Evolutionary conservation across 371 early-diverging fungal species (phyloP).

Genomic region (Mortierella sp.): DNA sequence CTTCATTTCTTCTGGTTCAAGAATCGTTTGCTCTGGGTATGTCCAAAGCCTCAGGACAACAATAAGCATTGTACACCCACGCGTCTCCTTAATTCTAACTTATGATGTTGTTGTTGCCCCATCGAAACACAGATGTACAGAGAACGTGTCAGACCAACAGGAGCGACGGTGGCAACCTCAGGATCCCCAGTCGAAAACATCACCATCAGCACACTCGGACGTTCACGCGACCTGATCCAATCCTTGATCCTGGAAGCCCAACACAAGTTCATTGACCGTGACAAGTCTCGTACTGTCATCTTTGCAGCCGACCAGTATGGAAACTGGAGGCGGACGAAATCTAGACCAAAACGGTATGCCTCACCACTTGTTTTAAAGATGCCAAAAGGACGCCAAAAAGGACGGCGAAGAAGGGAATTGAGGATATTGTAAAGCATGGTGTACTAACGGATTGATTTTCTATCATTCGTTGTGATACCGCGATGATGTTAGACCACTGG

Average conservation of each 20-base stretch:
- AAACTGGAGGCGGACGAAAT: constrained; percentile 66
- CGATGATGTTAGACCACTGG: constrained; percentile 63
- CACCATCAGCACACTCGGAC: constrained; percentile 72
- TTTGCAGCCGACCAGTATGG: constrained; percentile 81
- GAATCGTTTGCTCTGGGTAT: constrained; percentile 70
- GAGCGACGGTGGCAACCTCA: constrained; percentile 58
- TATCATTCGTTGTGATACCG: too few species aligned
- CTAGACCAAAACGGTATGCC: constrained; percentile 51
- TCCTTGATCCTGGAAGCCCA: constrained; percentile 71
- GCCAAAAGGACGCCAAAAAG: background rate
- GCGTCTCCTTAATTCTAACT: background rate
- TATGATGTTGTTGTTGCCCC: background rate
- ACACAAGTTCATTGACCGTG: constrained; percentile 68
- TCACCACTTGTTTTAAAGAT: too few species aligned
- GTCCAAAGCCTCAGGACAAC: background rate
- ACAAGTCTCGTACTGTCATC: constrained; percentile 74
- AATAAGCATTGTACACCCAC: background rate
- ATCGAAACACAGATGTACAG: constrained; percentile 56
- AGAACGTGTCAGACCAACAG: constrained; percentile 55
- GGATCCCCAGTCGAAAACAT: constrained; percentile 67
- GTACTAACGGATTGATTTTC: background rate
- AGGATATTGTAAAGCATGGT: background rate
- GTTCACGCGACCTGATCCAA: constrained; percentile 67
- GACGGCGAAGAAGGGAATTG: background rate
- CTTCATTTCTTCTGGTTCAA: constrained; percentile 73